Evolutionary conservation across 768 basidiomycete species (phyloP), one percentile per base, ranked within the genome.

Genomic region (Cystobasidium ongulense): DNA sequence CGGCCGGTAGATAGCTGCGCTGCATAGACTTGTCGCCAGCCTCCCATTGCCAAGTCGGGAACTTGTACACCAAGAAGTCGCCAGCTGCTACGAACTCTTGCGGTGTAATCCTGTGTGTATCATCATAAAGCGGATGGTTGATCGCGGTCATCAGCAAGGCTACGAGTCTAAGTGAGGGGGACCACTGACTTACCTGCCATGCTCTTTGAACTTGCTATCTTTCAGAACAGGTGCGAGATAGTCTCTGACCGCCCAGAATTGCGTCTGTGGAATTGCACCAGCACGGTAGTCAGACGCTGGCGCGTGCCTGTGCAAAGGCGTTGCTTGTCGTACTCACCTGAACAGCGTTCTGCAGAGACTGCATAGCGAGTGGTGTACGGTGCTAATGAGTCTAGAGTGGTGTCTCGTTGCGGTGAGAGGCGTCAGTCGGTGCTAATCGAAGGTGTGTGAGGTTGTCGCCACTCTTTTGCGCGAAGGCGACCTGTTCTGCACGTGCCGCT

Each of bases 1-100:
- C 92, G 0, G 84, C 79, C 0, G 95, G 96, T n/a, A 99, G 86
- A 83, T 91, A 98, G 78, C 98, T 95, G 73, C 93, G 86, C 50
- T 86, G 84, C 83, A 90, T 92, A 59, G 88, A 86, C 68, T 88
- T 81, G 78, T 98, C 93, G 54, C 95, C 96, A 76, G 88, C 89
- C 83, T 98, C 92, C 96, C 96, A 99, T 79, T 87, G 85, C 96
- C 96, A 99, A 29, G 96, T 92, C 13, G 92, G 91, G 82, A 99
- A 99, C 84, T 99, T 99, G 87, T 97, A 97, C 7, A 88, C 85
- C 74, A 99, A 84, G 82, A 97, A 98, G 81, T 99, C 96, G 67
- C 96, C 96, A 8, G 96, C 96, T 18, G 91, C 92, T 33, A 97
- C 92, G 79, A 96, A 98, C 82, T 98, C 96, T 87, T 99, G 95